Base-by-base conservation (phyloP, 345 rosid species). In the Brassica incana region DNA sequence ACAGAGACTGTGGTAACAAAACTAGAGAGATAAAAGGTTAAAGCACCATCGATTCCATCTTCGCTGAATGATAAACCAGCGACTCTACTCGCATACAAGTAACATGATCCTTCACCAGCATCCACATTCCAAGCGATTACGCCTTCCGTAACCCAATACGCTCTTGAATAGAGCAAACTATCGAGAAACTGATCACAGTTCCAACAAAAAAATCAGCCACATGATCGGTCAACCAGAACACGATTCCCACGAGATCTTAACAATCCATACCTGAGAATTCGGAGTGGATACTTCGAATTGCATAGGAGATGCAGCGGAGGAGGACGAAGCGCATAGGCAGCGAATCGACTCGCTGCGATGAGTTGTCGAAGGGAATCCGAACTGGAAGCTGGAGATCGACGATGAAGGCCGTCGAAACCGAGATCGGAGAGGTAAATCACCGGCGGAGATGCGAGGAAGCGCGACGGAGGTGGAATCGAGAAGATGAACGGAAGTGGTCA, bases 41-140 rank as follows among this genome's bases (percentile, higher is more conserved):
- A n/a, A 78, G 38, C 80, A 92, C 96, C 99, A 87, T 84, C 85
- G 75, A 94, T 66, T 72, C 86, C 92, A 71, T 80, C 80, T 72
- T 86, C 84, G 10, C 85, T 71, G 69, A 88, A 84, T 40, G 90
- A 81, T 77, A 95, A 85, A 69, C 84, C 75, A 77, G 92, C 96
- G 73, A 67, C 20, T 74, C 48, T 75, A 79, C 98, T 91, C 36
- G 91, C 96, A 81, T 87, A 92, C 74, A 92, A 81, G 80, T 77
- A 93, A 86, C 87, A 90, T 2, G 87, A 88, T 40, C 85, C 88
- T 77, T 84, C 88, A 54, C 85, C 82, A 83, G 79, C 75, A 77
- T 87, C 94, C 74, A 87, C 94, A 88, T 91, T 87, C 97, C 92
- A 91, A 3, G 96, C 98, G 40, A 95, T 90, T 80, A 89, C 65